phyloP scores from a whole-genome alignment of 2,329 filamentous ascomycete species.

The Apiospora kogelbergensis region DNA sequence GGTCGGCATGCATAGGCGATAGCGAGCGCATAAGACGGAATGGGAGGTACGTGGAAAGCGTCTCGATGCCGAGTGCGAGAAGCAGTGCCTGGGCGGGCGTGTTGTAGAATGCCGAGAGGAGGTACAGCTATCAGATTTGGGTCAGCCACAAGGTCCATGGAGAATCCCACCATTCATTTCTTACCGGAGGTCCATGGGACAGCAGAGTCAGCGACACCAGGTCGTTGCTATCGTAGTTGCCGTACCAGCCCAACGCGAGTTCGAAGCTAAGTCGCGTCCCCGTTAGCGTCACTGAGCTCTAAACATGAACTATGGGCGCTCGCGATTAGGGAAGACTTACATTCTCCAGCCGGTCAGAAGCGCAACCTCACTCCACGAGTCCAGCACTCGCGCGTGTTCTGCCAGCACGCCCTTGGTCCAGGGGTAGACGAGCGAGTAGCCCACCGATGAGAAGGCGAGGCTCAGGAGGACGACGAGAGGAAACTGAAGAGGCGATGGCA shows the following conservation, averaged over 20 bases:
- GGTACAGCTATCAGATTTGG: constrained; percentile 56
- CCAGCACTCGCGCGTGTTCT: constrained; percentile 61
- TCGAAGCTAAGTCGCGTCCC: constrained; percentile 53
- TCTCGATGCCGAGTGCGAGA: constrained; percentile 65
- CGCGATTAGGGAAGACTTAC: constrained; percentile 39
- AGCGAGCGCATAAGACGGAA: constrained; percentile 73
- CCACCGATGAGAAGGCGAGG: constrained; percentile 61
- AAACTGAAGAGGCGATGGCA: constrained; percentile 50
- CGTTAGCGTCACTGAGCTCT: neutral
- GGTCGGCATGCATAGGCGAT: constrained; percentile 61
- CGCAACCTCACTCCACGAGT: constrained; percentile 61
- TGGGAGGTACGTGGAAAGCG: constrained; percentile 68
- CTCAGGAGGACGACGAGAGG: constrained; percentile 53
- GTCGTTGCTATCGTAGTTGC: constrained; percentile 73
- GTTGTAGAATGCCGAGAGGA: constrained; percentile 76
- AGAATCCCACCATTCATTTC: constrained; percentile 25
- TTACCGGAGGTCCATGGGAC: constrained; percentile 70
- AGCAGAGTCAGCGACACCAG: constrained; percentile 66
- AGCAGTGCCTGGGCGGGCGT: constrained; percentile 62
- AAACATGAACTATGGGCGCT: neutral
- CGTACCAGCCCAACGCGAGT: constrained; percentile 71
- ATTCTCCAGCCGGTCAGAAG: constrained; percentile 53
- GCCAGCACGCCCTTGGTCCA: constrained; percentile 66
- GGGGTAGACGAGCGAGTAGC: constrained; percentile 62
- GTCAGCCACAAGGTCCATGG: neutral